A percentile compares a stretch with the other conserved stretches of the same genome.
Evolutionary conservation across 140 eudicot genomes (phyloP).

Genomic region (Cichorium intybus): DNA sequence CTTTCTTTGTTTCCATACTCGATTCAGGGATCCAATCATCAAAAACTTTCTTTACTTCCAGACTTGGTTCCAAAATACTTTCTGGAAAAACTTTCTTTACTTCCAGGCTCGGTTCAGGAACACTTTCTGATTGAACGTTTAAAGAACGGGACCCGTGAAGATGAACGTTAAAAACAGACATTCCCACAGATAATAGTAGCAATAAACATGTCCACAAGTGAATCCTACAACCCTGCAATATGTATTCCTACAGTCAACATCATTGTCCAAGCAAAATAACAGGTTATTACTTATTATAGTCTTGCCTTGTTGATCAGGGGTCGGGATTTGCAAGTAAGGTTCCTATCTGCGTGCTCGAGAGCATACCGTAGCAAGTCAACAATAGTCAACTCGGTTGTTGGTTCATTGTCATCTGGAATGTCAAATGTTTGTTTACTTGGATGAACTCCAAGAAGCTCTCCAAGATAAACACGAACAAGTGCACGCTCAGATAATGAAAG

Average conservation of each 20-base stretch:
- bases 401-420: slow-evolving; percentile 65
- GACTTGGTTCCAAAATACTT: neutral
- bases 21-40: neutral
- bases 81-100: neutral
- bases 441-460: slow-evolving; percentile 62
- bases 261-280: neutral
- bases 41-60: neutral
- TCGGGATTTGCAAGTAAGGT: slow-evolving; percentile 51
- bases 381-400: slow-evolving; percentile 43
- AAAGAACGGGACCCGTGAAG: slow-evolving; percentile 7
- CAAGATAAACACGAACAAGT: slow-evolving; percentile 59
- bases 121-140: neutral
- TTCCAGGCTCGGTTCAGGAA: neutral
- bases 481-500: slow-evolving; percentile 62
- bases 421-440: slow-evolving; percentile 76
- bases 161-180: slow-evolving; percentile 13
- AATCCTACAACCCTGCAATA: slow-evolving; percentile 28
- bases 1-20: neutral
- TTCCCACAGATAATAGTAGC: slow-evolving; percentile 17
- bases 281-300: neutral
- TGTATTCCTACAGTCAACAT: neutral
- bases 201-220: slow-evolving; percentile 18
- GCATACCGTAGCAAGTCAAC: slow-evolving; percentile 59
- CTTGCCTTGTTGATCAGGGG: slow-evolving; percentile 32
- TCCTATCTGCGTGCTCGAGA: slow-evolving; percentile 82